Evolutionary conservation across 306 rosid genomes (phyloP), one percentile per base, ranked within the genome.

Genomic region (Datisca glomerata): DNA sequence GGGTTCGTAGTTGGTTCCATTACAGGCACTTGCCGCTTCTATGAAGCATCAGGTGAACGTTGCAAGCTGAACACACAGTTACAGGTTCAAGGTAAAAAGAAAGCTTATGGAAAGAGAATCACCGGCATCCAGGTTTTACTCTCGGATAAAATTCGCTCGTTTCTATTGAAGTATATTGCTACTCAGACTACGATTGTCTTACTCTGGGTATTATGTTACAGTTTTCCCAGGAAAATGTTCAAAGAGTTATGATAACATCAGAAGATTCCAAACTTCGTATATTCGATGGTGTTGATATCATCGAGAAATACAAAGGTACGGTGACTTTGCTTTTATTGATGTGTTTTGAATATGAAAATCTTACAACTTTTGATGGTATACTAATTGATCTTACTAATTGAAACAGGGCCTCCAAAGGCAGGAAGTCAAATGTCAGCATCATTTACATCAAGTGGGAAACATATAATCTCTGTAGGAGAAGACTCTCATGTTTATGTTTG

Each of bases 391-490:
- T 16, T 19, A 8, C 41, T 20, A 56, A 34, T 42, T 47, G 39
- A 21, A 38, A 56, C 72, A 83, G 93, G 81, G 28, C 81, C 67
- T 67, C 37, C 75, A 22, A 83, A 60, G 66, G 83, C 84, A 6
- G 76, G 91, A 47, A 67, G 95, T 56, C 98, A 89, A 43, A 72
- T 55, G 70, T 74, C 79, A 6, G 91, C 75, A 47, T 83, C 95
- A 33, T 80, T 80, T 41, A 70, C 91, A 0, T 44, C 74, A 2
- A 61, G 61, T 29, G 91, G 69, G 45, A 70, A 60, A 16, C 95
- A 71, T 42, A 66, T 84, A 47, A 49, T 77, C 67, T 89, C 98
- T 3, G 69, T 70, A 1, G 98, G 84, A 37, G 86, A 64, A 18
- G 98, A 89, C 61, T 76, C 83, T 4, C 83, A 45, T 9, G 78